These are phyloP conservation scores for Xylaria flabelliformis DNA, from an alignment of 495 filamentous ascomycete species.

Conservation along the genomic window DNA sequence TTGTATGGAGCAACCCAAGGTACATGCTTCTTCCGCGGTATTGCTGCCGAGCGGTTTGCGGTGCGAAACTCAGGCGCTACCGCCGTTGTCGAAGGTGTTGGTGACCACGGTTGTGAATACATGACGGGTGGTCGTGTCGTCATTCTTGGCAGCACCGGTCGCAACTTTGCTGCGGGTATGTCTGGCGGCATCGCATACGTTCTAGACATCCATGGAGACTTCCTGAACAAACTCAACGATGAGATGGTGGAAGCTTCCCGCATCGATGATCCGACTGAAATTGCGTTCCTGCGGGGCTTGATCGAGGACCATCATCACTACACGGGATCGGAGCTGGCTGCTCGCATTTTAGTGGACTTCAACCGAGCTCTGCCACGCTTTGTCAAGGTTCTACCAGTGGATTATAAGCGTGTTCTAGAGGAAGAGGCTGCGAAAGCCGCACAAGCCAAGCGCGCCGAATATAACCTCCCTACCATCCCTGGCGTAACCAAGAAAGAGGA, in stretches of 20 bases:
- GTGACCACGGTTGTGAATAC: slow-evolving; percentile 99
- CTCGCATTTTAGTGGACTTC: slow-evolving; percentile 96
- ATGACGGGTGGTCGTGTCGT: slow-evolving; percentile 98
- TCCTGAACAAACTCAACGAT: slow-evolving; percentile 92
- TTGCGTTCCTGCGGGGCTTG: slow-evolving; percentile 90
- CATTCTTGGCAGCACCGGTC: slow-evolving; percentile 89
- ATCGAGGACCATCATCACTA: slow-evolving; percentile 99
- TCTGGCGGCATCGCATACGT: slow-evolving; percentile 98
- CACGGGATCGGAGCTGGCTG: slow-evolving; percentile 95
- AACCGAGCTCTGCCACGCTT: slow-evolving; percentile 90
- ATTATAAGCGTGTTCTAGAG: slow-evolving; percentile 94
- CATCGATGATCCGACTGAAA: slow-evolving; percentile 88
- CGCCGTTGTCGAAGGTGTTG: slow-evolving; percentile 95
- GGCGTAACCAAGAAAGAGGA: slow-evolving; percentile 68
- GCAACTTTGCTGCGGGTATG: slow-evolving; percentile 99
- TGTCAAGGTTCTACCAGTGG: slow-evolving; percentile 91
- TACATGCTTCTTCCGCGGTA: slow-evolving; percentile 96
- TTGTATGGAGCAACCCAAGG: slow-evolving; percentile 95
- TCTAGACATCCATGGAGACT: slow-evolving; percentile 90
- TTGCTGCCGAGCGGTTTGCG: slow-evolving; percentile 96
- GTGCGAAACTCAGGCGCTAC: slow-evolving; percentile 98
- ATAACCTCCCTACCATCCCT: slow-evolving; percentile 79
- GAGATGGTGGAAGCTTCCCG: slow-evolving; percentile 97
- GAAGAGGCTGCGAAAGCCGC: slow-evolving; percentile 88
- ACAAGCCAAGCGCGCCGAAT: slow-evolving; percentile 81